Evolutionary conservation across 768 basidiomycete species (phyloP).

Genomic region (Serendipita indica): DNA sequence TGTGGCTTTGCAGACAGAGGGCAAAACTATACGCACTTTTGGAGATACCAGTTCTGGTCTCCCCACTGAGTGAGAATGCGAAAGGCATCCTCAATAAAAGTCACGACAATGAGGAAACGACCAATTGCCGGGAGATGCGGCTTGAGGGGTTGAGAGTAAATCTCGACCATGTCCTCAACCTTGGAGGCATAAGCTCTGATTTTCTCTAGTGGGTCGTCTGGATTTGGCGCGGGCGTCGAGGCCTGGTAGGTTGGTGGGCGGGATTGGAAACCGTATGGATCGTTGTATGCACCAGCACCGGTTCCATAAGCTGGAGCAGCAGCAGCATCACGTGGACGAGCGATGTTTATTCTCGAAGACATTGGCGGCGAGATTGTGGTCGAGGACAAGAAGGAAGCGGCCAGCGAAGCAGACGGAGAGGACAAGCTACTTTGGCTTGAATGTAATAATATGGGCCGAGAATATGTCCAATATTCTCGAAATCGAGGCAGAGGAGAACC

Average conservation of each 20-base stretch:
- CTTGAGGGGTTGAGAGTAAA: constrained; percentile 81
- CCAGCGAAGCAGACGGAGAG: neutral
- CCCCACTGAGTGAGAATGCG: constrained; percentile 88
- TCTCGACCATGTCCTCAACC: constrained; percentile 86
- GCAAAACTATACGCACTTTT: constrained; percentile 47
- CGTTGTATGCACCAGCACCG: constrained; percentile 2
- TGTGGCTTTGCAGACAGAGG: neutral
- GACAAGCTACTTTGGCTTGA: constrained; percentile 2
- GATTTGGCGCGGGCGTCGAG: constrained; percentile 27
- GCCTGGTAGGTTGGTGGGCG: neutral
- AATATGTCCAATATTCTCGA: neutral
- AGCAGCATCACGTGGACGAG: neutral
- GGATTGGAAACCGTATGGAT: neutral
- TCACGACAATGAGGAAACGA: constrained; percentile 93
- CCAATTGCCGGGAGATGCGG: constrained; percentile 91
- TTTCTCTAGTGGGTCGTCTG: constrained; percentile 57
- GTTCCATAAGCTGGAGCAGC: neutral
- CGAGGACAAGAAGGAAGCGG: neutral
- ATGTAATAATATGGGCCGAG: neutral
- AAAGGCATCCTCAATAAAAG: constrained; percentile 93
- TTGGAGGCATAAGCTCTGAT: constrained; percentile 52
- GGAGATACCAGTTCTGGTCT: constrained; percentile 97
- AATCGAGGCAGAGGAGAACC: neutral
- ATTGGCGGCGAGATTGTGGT: constrained; percentile 1
- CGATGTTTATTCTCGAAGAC: constrained; percentile 9